Conservation (phyloP, 2,329 filamentous ascomycete genomes). For the Trichophyton mentagrophytes region DNA sequence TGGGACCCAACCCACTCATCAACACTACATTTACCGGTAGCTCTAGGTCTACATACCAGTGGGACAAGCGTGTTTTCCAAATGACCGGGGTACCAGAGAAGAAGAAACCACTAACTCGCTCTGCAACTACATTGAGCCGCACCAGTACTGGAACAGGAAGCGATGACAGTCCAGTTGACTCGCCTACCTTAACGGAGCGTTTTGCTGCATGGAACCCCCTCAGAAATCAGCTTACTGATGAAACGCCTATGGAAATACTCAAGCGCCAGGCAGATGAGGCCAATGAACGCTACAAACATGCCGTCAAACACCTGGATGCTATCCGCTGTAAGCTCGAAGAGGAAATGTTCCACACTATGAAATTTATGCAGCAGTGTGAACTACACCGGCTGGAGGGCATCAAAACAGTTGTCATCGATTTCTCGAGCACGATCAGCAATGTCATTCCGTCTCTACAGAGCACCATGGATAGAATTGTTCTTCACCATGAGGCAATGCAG, state of each 20-base stretch:
- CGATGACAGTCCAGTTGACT: conserved; percentile 51
- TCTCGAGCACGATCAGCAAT: conserved; percentile 93
- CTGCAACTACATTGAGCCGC: conserved; percentile 42
- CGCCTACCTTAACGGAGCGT: conserved; percentile 78
- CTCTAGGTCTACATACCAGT: conserved; percentile 94
- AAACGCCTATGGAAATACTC: conserved; percentile 75
- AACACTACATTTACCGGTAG: conserved; percentile 85
- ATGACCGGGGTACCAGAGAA: conserved; percentile 78
- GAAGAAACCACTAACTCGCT: conserved; percentile 47
- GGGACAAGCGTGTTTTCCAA: conserved; percentile 85
- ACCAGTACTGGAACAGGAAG: conserved; percentile 54
- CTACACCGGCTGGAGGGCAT: conserved; percentile 92
- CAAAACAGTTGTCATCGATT: conserved; percentile 95
- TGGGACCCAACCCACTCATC: conserved; percentile 41
- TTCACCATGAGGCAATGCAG: conserved; percentile 98
- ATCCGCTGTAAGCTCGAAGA: conserved; percentile 92
- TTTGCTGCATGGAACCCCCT: conserved; percentile 86
- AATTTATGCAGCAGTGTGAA: conserved; percentile 95
- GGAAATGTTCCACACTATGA: conserved; percentile 80
- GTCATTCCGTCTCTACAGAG: conserved; percentile 93
- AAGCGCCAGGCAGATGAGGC: conserved; percentile 79
- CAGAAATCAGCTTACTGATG: conserved; percentile 81
- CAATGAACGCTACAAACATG: conserved; percentile 84
- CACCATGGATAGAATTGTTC: conserved; percentile 95
- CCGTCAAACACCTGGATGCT: conserved; percentile 74